Evolutionary conservation across 2,329 filamentous ascomycete genomes (phyloP).

Genomic region (Paraconiothyrium brasiliense): DNA sequence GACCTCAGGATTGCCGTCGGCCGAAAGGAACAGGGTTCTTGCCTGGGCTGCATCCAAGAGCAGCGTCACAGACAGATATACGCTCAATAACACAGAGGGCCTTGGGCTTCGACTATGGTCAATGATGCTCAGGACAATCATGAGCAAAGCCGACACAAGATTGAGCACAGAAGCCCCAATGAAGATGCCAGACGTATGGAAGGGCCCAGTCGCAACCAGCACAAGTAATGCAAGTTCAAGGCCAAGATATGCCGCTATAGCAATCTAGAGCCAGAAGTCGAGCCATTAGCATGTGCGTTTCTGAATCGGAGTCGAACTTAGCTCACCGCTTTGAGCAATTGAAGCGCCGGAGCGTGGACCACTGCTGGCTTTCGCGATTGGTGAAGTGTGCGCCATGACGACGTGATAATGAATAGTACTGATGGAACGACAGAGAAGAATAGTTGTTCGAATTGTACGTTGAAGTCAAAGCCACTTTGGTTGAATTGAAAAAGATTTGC

Average conservation of each 20-base stretch:
- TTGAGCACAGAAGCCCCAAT: slow-evolving; percentile 39
- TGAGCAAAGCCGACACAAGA: slow-evolving; percentile 32
- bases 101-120: slow-evolving; percentile 27
- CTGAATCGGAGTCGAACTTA: neutral
- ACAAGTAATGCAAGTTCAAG: slow-evolving; percentile 41
- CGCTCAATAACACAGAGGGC: slow-evolving; percentile 27
- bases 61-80: slow-evolving; percentile 27
- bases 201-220: slow-evolving; percentile 25
- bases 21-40: slow-evolving; percentile 26
- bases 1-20: slow-evolving; percentile 10
- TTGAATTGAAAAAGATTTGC: slow-evolving; percentile 9
- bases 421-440: slow-evolving; percentile 46
- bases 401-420: slow-evolving; percentile 40
- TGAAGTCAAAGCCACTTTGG: slow-evolving; percentile 38
- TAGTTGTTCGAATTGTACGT: slow-evolving; percentile 44
- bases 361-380: slow-evolving; percentile 42
- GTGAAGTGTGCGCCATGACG: slow-evolving; percentile 40
- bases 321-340: slow-evolving; percentile 18
- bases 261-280: slow-evolving; percentile 18
- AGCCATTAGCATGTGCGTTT: slow-evolving; percentile 12
- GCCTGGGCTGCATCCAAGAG: slow-evolving; percentile 26
- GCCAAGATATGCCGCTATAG: slow-evolving; percentile 28
- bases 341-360: slow-evolving; percentile 33
- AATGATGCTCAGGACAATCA: slow-evolving; percentile 21
- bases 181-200: slow-evolving; percentile 29